Base-by-base conservation (phyloP, 805 yeast genomes). In the Pichia gijzeniarum region DNA sequence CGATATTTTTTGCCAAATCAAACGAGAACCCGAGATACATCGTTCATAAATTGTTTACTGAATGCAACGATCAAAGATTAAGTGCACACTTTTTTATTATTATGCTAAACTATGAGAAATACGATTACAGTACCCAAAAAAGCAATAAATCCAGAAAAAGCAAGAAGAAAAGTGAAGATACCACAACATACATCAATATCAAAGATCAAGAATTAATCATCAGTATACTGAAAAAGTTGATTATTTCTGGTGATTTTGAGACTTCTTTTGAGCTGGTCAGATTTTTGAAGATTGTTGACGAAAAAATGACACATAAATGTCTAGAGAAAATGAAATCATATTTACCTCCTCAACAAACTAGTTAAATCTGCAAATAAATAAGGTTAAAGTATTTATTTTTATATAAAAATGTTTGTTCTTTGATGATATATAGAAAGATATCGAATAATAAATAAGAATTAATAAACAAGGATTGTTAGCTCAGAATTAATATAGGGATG, bases 241-340 rank as follows among this genome's bases (percentile, higher is more conserved):
- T 64, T 16, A 63, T 63, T 32, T 55, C 57, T 7, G 63, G 65
- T n/a, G 64, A 68, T 45, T 77, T 74, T 68, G 79, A 73, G 38
- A 73, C 77, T 55, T 71, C 79, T 35, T 76, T 74, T 56, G 81
- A 77, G 51, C 60, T 77, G 45, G 67, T 79, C 43, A 63, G 82
- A 40, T 77, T 74, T 52, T 69, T 77, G 44, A 77, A 77, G 53
- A 55, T 77, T 16, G 63, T 77, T 31, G 79, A 65, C 41, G 65
- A 61, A 30, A 53, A 56, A 20, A 47, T 57, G 17, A 61, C 63
- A 42, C 53, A 71, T 46, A 72, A 71, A 3, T 59, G 71, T 28
- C 66, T 72, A 6, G 61, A 47, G 16, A 54, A 49, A 30, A 38
- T 64, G 46, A 58, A 53, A 33, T 28, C 28, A 12, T 41, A 46